These are phyloP conservation scores for Xylaria acuta DNA, from an alignment of 495 filamentous ascomycete genomes.

Conservation along the genomic window DNA sequence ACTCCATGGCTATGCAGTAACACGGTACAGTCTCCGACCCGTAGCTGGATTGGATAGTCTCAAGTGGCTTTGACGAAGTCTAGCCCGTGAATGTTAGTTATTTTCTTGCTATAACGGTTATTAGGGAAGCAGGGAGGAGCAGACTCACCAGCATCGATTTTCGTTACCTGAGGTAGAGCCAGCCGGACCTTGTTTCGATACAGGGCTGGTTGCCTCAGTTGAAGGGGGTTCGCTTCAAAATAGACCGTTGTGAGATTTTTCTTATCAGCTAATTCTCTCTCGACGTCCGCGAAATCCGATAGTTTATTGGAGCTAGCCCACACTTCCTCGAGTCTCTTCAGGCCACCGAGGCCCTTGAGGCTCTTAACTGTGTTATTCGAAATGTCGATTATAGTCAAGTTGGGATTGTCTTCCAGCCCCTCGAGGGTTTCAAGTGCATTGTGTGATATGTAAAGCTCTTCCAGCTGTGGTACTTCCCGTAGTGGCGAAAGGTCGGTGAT, in stretches of 20 bases:
- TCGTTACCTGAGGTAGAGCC: slow-evolving; percentile 81
- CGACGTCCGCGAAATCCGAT: slow-evolving; percentile 79
- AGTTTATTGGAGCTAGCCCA: slow-evolving; percentile 94
- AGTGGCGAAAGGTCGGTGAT: slow-evolving; percentile 82
- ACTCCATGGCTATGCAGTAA: slow-evolving; percentile 43
- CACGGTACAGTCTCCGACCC: slow-evolving; percentile 12
- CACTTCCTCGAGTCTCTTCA: slow-evolving; percentile 81
- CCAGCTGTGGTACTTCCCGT: slow-evolving; percentile 72
- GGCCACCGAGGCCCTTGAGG: slow-evolving; percentile 70
- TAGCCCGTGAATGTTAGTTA: slow-evolving; percentile 38
- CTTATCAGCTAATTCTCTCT: slow-evolving; percentile 78
- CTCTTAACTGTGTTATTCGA: slow-evolving; percentile 85
- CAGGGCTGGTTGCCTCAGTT: slow-evolving; percentile 71
- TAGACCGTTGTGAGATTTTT: slow-evolving; percentile 88
- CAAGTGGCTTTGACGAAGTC: slow-evolving; percentile 44
- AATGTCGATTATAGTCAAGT: slow-evolving; percentile 83
- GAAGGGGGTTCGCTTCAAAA: slow-evolving; percentile 94
- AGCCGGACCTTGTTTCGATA: slow-evolving; percentile 94
- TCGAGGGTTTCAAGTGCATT: slow-evolving; percentile 83
- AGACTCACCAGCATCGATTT: slow-evolving; percentile 97
- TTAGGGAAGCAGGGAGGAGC: neutral
- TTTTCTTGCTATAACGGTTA: slow-evolving; percentile 38
- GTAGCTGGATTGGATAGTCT: neutral
- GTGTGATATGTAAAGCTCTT: slow-evolving; percentile 98
- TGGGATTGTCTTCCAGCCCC: slow-evolving; percentile 72